Evolutionary conservation across 176 grass and related monocot genomes (phyloP).

Genomic region (Puccinellia tenuiflora): DNA sequence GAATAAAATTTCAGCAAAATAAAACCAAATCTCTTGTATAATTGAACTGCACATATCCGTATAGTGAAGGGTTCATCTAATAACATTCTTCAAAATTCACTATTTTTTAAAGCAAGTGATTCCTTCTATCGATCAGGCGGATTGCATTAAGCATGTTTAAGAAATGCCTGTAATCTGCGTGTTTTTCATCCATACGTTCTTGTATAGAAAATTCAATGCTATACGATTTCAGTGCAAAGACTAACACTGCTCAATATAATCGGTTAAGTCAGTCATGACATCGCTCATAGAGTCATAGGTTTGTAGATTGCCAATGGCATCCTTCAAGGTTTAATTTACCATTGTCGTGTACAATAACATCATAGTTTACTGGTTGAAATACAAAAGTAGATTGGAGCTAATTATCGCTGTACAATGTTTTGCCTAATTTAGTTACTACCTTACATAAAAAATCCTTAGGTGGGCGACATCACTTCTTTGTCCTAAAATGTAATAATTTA

Average conservation of each 20-base stretch:
- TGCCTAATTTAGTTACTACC: neutral
- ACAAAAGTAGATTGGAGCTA: neutral
- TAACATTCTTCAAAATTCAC: neutral
- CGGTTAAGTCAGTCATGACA: neutral
- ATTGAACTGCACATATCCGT: neutral
- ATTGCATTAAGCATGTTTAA: neutral
- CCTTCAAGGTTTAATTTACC: neutral
- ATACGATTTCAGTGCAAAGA: neutral
- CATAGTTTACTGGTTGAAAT: neutral
- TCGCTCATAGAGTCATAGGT: neutral
- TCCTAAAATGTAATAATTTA: constrained; percentile 5
- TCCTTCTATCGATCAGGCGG: neutral
- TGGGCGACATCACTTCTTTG: neutral
- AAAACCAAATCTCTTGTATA: neutral
- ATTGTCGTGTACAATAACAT: neutral
- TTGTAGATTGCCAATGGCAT: neutral
- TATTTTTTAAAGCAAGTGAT: neutral
- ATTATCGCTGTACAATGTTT: neutral
- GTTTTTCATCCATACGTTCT: neutral
- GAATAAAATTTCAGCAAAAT: neutral
- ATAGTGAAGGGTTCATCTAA: neutral
- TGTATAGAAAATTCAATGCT: neutral
- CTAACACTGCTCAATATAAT: neutral
- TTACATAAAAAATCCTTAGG: neutral
- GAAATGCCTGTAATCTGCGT: neutral